Base-by-base conservation (phyloP, 1,284 basidiomycete species). In the Ceratobasidium sp. region DNA sequence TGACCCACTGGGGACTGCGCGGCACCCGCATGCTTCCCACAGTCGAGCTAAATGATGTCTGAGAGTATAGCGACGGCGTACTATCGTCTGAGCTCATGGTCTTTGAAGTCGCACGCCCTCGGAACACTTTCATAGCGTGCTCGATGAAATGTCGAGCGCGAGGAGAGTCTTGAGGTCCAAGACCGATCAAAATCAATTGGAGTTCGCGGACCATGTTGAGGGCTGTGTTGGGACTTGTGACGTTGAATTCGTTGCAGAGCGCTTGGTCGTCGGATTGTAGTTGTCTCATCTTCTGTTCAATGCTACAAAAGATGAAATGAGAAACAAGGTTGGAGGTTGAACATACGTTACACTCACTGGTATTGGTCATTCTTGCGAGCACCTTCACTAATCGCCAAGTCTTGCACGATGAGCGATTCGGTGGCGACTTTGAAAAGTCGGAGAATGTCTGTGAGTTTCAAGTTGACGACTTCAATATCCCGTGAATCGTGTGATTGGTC, bases 281-380 rank as follows among this genome's bases (percentile, higher is more conserved):
- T 24, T 46, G 39, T 19, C 54, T 56, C 68, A 71, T 71, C 43
- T 58, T 71, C 49, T 58, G 54, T 46, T 56, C 64, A 66, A 66
- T 51, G 49, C 64, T 66, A n/a, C 31, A 2, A 1, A 24, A 53
- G 27, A 53, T n/a, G 16, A 39, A 29, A 48, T 53, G 14, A 53
- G 29, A n/a, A 37, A n/a, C 29, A 24, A 27, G 64, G 13, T 16
- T 19, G 29, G 27, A 19, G 27, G 1, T 34, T 11, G 5, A 16
- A 16, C 39, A 48, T 11, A 43, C 2, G 41, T 24, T 31, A 14
- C 13, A 49, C 68, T 9, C 31, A 71, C 68, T 71, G 68, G 19
- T 71, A 71, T 49, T 71, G 68, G 29, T 71, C 68, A 22, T 71
- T 71, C 31, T 56, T 71, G 22, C 68, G 53, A 31, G 68, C 68